Conservation (phyloP, 1,284 basidiomycete species). For the Cryptococcus sp. region DNA sequence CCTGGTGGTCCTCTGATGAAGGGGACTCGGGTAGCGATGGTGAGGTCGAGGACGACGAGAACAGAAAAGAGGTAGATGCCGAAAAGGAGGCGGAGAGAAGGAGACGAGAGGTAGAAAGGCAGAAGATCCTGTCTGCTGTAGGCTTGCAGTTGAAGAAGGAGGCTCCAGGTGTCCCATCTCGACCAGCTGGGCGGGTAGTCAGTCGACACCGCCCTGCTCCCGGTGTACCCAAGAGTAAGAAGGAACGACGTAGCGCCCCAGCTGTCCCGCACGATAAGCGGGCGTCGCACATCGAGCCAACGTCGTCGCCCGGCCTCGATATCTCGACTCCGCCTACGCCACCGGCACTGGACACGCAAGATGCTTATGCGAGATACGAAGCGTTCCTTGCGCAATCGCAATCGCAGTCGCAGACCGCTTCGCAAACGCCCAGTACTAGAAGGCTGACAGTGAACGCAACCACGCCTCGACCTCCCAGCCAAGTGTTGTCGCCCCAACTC, state of each 20-base stretch:
- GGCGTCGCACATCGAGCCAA: no score
- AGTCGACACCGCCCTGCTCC: conserved; percentile 33
- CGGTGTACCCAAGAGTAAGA: conserved; percentile 28
- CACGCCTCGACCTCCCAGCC: conserved; percentile 12
- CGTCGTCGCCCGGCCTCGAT: not conserved
- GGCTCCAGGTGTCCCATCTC: conserved; percentile 40
- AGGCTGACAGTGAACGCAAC: not conserved
- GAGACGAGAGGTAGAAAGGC: conserved; percentile 72
- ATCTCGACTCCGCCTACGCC: no score
- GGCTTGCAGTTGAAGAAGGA: conserved; percentile 68
- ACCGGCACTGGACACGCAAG: conserved; percentile 61
- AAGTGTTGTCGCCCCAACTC: conserved; percentile 16
- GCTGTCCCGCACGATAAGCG: conserved; percentile 12
- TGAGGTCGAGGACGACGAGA: conserved; percentile 53
- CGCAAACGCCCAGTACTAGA: not conserved
- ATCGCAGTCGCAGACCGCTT: conserved; percentile 16
- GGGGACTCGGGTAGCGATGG: conserved; percentile 31
- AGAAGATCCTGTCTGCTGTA: conserved; percentile 80
- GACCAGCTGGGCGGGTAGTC: conserved; percentile 14
- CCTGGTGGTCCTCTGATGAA: conserved; percentile 49
- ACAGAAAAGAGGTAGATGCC: conserved; percentile 51
- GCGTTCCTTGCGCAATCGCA: conserved; percentile 63
- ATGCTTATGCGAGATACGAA: conserved; percentile 89
- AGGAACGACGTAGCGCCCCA: conserved; percentile 25
- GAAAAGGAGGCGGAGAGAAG: conserved; percentile 61